Evolutionary conservation across 176 grass and related monocot genomes (phyloP).

Genomic region (Cocos nucifera): DNA sequence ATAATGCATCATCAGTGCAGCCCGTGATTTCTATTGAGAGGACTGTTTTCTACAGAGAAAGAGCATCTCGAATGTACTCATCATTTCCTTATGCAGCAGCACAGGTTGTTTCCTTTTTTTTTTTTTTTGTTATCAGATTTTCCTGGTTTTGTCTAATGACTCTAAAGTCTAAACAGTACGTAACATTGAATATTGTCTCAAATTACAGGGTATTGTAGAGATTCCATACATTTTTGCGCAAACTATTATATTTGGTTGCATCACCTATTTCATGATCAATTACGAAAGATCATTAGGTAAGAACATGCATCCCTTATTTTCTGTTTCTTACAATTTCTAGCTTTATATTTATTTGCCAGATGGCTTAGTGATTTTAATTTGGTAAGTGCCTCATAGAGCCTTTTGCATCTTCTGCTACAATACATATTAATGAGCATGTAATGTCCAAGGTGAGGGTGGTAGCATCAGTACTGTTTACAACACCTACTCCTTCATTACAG

Average conservation of each 20-base stretch:
- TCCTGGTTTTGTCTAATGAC: neutral
- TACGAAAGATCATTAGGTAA: conserved; percentile 61
- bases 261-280: conserved; percentile 77
- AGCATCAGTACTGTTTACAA: too few species aligned
- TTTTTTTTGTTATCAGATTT: neutral
- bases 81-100: conserved; percentile 64
- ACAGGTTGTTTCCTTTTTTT: conserved; percentile 33
- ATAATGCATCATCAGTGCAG: conserved; percentile 56
- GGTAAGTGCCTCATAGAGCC: too few species aligned
- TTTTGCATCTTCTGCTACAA: too few species aligned
- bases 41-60: conserved; percentile 63
- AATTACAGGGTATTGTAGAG: conserved; percentile 58
- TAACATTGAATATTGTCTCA: conserved; percentile 21
- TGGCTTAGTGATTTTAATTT: too few species aligned
- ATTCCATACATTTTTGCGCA: conserved; percentile 56
- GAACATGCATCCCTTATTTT: neutral
- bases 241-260: conserved; percentile 56
- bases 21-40: conserved; percentile 67
- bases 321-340: neutral
- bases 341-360: too few species aligned
- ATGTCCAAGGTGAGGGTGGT: too few species aligned
- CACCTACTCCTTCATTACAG: too few species aligned
- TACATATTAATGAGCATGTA: too few species aligned
- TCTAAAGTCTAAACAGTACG: neutral
- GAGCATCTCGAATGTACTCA: conserved; percentile 58